Base-by-base conservation (phyloP, 148 eudicot species). In the Chenopodium berlandieri region DNA sequence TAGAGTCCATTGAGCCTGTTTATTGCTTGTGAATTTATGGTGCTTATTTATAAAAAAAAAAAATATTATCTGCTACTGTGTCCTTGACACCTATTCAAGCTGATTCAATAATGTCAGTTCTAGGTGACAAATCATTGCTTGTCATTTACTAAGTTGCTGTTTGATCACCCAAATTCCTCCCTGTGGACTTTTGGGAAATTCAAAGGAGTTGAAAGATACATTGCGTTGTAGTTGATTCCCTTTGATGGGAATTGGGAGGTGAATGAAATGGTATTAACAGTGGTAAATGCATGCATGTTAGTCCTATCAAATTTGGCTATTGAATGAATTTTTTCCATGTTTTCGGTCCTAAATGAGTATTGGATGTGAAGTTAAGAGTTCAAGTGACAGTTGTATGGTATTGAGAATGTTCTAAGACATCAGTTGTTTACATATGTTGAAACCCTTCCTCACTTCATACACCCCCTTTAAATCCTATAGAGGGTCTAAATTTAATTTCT, bases 61-160 rank as follows among this genome's bases (percentile, higher is more conserved):
- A 37, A 37, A 71, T 71, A 32, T 71, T 52, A 73, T 78, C 66
- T 74, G 52, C 75, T 73, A 64, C 73, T 73, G 66, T 78, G n/a
- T 76, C 22, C 62, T 1, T 71, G 81, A 40, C 81, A 78, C 68
- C 75, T 83, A 82, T 78, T 60, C 48, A 13, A 83, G 72, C 46
- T 48, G 68, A 78, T 31, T 25, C 82, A 79, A 74, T 78, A 65
- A 83, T 83, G 56, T 73, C 13, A 79, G 63, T 46, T 54, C 64
- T 64, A 65, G 69, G 68, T 78, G 75, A 75, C 68, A 73, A 83
- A 73, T 74, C 82, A 78, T 75, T 73, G 82, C 78, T 79, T 75
- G 82, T 71, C 74, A 54, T 52, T 79, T 75, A 78, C 71, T 12
- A 83, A 83, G 25, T 60, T 73, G 81, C 56, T 46, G 47, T 83